Base-by-base conservation (phyloP, 768 basidiomycete genomes). In the Leccinum pellstonianum region DNA sequence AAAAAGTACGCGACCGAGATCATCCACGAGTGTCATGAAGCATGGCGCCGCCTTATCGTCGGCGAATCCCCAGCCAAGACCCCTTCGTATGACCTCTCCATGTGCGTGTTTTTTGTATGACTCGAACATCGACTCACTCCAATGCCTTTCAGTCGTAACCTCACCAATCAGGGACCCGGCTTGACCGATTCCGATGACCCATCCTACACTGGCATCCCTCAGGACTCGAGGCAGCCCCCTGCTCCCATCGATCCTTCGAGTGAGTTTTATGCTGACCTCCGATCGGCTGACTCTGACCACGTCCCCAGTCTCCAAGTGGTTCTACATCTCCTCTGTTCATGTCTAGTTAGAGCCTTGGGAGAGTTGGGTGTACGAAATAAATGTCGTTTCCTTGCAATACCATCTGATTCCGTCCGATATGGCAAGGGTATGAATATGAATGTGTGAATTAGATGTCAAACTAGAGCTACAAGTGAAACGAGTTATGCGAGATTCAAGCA, bases 1-100 rank as follows among this genome's bases (percentile, higher is more conserved):
- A 97, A 96, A 84, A 97, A 96, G 77, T 99, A 98, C 74, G 97
- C 97, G 33, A 93, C 91, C 56, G 96, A 98, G 78, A 97, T 98
- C 79, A 91, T 99, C 72, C 95, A 97, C 76, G 97, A 99, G 75
- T 95, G 93, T 78, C 90, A 98, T 73, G 97, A 98, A 76, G 91
- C 97, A 38, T 99, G 97, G 97, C 92, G 94, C 70, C 91, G 91
- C 70, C 85, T 99, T 67, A 82, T 95, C 74, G 79, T 77, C 55
- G 93, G 95, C 62, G 91, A 97, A 64, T 79, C 76, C 62, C 84
- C 87, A 46, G 85, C 88, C 62, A 89, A 87, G 79, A 89, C 87
- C 17, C 62, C 84, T 50, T 73, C 77, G 49, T 88, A 90, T 74
- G 90, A 94, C 58, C 70, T 98, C 59, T 87, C 91, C 62, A 94